These are phyloP conservation scores for Pichia scutulata DNA, from an alignment of 805 yeast species.

Conservation along the genomic window DNA sequence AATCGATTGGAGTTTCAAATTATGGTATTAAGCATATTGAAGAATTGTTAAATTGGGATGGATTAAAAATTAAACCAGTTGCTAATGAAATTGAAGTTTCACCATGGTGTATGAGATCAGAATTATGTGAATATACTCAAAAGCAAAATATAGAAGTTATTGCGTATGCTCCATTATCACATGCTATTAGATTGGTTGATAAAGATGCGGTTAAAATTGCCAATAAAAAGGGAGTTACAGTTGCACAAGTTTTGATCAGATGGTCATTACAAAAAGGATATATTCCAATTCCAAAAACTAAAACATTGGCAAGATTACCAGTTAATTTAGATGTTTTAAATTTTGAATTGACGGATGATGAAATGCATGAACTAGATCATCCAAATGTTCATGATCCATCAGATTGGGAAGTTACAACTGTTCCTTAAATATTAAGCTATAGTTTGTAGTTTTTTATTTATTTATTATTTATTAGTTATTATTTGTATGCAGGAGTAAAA, in stretches of 20 bases:
- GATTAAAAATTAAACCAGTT: conserved; percentile 50
- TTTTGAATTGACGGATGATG: conserved; percentile 37
- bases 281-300: conserved; percentile 64
- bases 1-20: conserved; percentile 74
- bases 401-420: conserved; percentile 61
- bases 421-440: neutral
- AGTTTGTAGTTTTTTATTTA: neutral
- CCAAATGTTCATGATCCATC: conserved; percentile 62
- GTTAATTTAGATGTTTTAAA: conserved; percentile 49
- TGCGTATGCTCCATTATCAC: conserved; percentile 72
- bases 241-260: conserved; percentile 58
- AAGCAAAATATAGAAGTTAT: conserved; percentile 51
- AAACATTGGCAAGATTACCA: conserved; percentile 41
- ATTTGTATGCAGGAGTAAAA: too few species aligned
- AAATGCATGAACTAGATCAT: conserved; percentile 35
- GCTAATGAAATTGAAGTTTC: conserved; percentile 79
- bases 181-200: conserved; percentile 51
- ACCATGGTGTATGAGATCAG: conserved; percentile 70
- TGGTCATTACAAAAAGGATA: conserved; percentile 72
- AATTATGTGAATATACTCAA: conserved; percentile 54
- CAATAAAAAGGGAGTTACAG: conserved; percentile 38
- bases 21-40: conserved; percentile 54
- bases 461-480: too few species aligned
- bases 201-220: conserved; percentile 45
- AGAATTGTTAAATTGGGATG: conserved; percentile 52